Percentiles rank a stretch among this genome's conserved stretches.
Evolutionary conservation across 2,329 filamentous ascomycete species (phyloP).

Genomic region (Xylariaceae sp.): DNA sequence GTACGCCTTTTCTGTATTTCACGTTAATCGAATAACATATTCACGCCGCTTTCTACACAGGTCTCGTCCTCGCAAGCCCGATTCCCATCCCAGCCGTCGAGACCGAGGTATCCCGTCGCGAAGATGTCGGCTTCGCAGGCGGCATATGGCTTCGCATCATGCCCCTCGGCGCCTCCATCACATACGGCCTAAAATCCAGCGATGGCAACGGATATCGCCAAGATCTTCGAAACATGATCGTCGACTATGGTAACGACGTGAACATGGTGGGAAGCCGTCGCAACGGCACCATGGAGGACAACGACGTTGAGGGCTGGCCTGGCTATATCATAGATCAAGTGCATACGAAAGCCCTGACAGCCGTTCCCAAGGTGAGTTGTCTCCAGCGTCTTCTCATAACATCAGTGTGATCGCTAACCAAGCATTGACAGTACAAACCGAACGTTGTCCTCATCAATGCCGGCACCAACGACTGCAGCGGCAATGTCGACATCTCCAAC

Average conservation of each 20-base stretch:
- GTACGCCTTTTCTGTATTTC: neutral
- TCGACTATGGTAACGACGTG: constrained; percentile 29
- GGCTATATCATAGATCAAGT: constrained; percentile 34
- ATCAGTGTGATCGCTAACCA: neutral
- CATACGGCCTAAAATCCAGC: constrained; percentile 31
- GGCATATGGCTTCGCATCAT: constrained; percentile 32
- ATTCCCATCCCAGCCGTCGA: neutral
- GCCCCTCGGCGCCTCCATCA: constrained; percentile 38
- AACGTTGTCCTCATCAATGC: constrained; percentile 37
- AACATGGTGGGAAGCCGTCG: constrained; percentile 36
- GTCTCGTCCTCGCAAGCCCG: constrained; percentile 2
- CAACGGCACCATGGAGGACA: constrained; percentile 34
- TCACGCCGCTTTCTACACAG: constrained; percentile 1
- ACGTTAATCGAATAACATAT: neutral
- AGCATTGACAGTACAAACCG: constrained; percentile 25
- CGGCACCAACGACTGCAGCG: constrained; percentile 38
- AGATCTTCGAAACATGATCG: constrained; percentile 33
- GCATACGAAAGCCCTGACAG: constrained; percentile 27
- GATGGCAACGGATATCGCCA: constrained; percentile 36
- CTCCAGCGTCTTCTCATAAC: neutral
- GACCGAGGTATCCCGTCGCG: neutral
- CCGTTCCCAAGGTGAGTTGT: constrained; percentile 21
- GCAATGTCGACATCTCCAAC: constrained; percentile 28
- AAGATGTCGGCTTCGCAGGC: constrained; percentile 14
- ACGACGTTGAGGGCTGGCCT: constrained; percentile 36